Conservation (phyloP, 2,329 filamentous ascomycete species). For the Macrophomina tecta region DNA sequence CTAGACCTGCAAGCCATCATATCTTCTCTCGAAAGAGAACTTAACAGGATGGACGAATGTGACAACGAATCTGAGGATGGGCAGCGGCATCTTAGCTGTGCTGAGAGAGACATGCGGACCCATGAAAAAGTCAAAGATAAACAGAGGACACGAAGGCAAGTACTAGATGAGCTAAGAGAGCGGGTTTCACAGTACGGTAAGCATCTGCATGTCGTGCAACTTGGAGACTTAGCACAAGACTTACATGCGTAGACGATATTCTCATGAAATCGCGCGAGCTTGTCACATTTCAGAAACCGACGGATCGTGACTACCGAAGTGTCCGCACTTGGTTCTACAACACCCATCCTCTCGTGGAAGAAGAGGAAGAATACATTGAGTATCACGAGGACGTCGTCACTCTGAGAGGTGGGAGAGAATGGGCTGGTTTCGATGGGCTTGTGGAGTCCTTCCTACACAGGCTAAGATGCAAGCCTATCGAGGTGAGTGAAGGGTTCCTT, state of each 20-base stretch:
- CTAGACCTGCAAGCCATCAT: background rate
- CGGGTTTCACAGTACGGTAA: no score
- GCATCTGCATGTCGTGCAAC: no score
- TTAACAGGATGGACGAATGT: background rate
- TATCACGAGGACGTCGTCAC: conserved; percentile 45
- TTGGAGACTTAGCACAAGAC: background rate
- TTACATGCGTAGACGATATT: conserved; percentile 37
- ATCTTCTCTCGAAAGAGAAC: background rate
- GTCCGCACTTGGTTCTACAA: conserved; percentile 40
- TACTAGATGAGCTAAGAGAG: no score
- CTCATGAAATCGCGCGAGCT: conserved; percentile 42
- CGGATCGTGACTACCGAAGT: conserved; percentile 41
- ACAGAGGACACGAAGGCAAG: background rate
- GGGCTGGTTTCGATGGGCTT: conserved; percentile 44
- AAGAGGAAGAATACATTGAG: conserved; percentile 38
- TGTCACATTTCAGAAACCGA: conserved; percentile 41
- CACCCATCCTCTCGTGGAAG: conserved; percentile 36
- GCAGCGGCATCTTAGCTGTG: no score
- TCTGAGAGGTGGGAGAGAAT: conserved; percentile 42
- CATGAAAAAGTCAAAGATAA: background rate
- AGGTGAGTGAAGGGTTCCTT: background rate
- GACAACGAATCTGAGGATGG: background rate
- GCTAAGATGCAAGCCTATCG: conserved; percentile 31
- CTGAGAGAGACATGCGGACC: background rate
- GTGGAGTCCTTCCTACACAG: conserved; percentile 38